Conservation (phyloP, 2,329 filamentous ascomycete genomes). For the Geosmithia morbida region DNA sequence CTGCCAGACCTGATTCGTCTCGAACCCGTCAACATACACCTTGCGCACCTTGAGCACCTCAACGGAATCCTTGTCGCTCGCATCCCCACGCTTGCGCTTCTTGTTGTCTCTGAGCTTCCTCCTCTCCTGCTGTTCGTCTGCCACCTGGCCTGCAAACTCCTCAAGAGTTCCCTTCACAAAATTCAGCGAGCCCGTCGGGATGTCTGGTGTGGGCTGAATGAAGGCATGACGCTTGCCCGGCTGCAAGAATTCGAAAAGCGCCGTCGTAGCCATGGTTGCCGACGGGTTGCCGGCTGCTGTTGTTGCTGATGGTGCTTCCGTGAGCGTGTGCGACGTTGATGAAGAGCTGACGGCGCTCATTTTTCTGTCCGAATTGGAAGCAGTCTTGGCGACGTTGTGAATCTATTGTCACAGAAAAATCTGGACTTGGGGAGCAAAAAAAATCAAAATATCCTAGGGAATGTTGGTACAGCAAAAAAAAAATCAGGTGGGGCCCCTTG, state of each 20-base stretch:
- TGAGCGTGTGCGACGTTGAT: constrained; percentile 50
- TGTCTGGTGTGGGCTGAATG: constrained; percentile 53
- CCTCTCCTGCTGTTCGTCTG: constrained; percentile 55
- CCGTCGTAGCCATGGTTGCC: constrained; percentile 10
- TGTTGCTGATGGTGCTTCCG: constrained; percentile 25
- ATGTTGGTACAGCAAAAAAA: neutral
- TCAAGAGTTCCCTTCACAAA: constrained; percentile 74
- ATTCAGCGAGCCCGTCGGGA: constrained; percentile 56
- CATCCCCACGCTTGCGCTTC: constrained; percentile 59
- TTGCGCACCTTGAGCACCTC: constrained; percentile 63
- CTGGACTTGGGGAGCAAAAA: neutral
- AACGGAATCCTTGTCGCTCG: constrained; percentile 19
- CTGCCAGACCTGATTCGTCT: constrained; percentile 83
- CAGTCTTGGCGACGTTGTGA: neutral
- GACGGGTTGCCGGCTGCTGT: constrained; percentile 8
- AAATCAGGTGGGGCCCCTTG: constrained; percentile 5
- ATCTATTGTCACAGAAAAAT: neutral
- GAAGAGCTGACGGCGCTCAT: constrained; percentile 28
- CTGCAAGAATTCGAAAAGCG: constrained; percentile 41
- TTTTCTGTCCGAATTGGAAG: neutral
- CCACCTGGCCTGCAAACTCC: constrained; percentile 58
- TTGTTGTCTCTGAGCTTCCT: constrained; percentile 33
- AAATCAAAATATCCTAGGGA: neutral
- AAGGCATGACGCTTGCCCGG: constrained; percentile 55
- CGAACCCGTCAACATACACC: constrained; percentile 77